These are phyloP conservation scores for Drechslerella dactyloides DNA, from an alignment of 2,329 filamentous ascomycete species.

Conservation along the genomic window DNA sequence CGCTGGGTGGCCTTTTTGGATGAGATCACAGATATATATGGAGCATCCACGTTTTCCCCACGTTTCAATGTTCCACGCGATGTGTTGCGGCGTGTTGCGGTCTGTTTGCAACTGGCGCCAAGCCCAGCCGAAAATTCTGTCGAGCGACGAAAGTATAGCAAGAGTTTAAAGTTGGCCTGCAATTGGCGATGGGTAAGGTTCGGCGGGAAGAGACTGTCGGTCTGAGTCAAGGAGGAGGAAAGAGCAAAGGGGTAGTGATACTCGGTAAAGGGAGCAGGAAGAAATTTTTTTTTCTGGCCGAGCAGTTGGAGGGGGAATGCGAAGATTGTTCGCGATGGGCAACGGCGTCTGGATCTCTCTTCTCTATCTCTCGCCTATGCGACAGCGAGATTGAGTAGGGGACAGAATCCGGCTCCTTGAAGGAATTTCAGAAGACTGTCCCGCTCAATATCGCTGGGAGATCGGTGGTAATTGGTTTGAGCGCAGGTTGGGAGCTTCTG, in stretches of 20 bases:
- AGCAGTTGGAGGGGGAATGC: background rate
- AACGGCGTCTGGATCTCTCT: conserved; percentile 28
- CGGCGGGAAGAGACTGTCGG: conserved; percentile 12
- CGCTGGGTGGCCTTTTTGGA: no score
- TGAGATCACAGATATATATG: conserved; percentile 11
- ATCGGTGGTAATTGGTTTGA: conserved; percentile 47
- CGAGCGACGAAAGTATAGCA: conserved; percentile 11
- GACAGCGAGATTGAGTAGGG: conserved; percentile 51
- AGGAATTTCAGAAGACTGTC: conserved; percentile 33
- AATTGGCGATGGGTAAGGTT: conserved; percentile 27
- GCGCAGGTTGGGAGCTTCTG: conserved; percentile 50
- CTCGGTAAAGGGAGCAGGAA: background rate
- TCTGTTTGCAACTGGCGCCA: conserved; percentile 46
- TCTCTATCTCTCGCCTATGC: conserved; percentile 17
- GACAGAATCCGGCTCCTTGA: conserved; percentile 33
- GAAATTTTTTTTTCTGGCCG: background rate
- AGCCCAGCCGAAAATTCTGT: conserved; percentile 50
- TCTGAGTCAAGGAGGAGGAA: background rate
- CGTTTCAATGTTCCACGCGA: conserved; percentile 9
- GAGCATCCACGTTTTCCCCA: no score
- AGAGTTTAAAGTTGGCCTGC: conserved; percentile 3
- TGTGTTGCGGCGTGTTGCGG: conserved; percentile 47
- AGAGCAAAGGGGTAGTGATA: background rate
- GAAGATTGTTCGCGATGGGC: background rate
- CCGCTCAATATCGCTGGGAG: conserved; percentile 50